phyloP scores from a whole-genome alignment of 176 grass and related monocot genomes.

The Carex myosuroides region DNA sequence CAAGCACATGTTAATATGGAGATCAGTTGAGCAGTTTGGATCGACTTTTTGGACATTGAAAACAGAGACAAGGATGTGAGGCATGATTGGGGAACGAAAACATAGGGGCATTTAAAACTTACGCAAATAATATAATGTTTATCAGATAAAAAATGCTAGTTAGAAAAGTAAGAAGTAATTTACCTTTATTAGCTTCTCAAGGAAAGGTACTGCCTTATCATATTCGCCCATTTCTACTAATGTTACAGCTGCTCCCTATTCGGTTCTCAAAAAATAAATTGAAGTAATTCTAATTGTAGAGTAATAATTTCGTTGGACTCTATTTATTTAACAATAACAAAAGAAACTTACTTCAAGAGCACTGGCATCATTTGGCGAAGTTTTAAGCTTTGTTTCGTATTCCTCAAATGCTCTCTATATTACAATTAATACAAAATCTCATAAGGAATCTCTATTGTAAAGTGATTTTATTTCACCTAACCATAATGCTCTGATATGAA shows the following conservation, averaged over 20 bases:
- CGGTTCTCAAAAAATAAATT: constrained; percentile 20
- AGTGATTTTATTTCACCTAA: background rate
- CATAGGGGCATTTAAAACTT: too few species aligned
- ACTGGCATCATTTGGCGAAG: constrained; percentile 56
- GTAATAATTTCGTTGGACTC: background rate
- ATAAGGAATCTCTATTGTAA: constrained; percentile 9
- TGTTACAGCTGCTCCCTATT: constrained; percentile 72
- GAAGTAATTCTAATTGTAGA: background rate
- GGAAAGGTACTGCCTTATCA: constrained; percentile 54
- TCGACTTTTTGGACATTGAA: too few species aligned
- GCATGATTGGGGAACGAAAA: too few species aligned
- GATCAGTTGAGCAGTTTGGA: too few species aligned
- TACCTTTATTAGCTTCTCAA: constrained; percentile 83
- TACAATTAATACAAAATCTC: constrained; percentile 18
- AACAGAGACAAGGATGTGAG: too few species aligned
- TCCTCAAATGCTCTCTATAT: constrained; percentile 49
- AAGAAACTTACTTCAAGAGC: constrained; percentile 62
- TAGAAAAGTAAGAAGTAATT: constrained; percentile 4
- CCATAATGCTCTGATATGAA: too few species aligned
- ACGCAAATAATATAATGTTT: constrained; percentile 11
- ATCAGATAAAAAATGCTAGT: constrained; percentile 1
- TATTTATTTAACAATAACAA: background rate
- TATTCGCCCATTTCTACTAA: constrained; percentile 84
- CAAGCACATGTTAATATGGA: too few species aligned
- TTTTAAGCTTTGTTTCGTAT: constrained; percentile 59